Base-by-base conservation (phyloP, 208 protist species). In the Novymonas esmeraldas region DNA sequence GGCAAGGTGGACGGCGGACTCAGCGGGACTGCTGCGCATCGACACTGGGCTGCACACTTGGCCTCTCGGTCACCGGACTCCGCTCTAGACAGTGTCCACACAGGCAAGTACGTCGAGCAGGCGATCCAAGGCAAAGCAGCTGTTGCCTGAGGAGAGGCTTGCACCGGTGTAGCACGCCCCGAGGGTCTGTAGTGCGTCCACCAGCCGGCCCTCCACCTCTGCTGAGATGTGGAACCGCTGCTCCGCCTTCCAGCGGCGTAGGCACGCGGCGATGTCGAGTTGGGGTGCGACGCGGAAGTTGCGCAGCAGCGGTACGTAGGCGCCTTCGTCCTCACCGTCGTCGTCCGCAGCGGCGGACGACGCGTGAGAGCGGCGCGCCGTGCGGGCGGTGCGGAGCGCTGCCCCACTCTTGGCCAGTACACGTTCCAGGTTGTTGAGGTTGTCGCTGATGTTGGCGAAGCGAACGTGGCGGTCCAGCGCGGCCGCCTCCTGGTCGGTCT, bases 381-480 rank as follows among this genome's bases (percentile, higher is more conserved):
- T 69, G 4, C 61, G 57, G 9, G 70, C 70, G 1, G 70, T 76
- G 2, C 54, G 60, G 42, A 74, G 45, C 18, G 69, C 69, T 26
- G 52, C 20, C 6, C 38, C 54, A 22, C 60, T 74, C 44, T 68
- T 74, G 31, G 69, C 28, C 36, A 74, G 52, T 22, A 74, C 69
- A 0, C 69, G 69, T 44, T 74, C 69, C 0, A 74, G 60, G 38
- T 60, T 74, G 60, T 74, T 74, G 44, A 74, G 58, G 38, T 74
- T 74, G 16, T 74, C 60, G 45, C 22, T 68, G 41, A 74, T 63
- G 51, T 29, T 61, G 0, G 29, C 52, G 41, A 68, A 74, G 5
- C 50, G 60, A 49, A 74, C 26, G 60, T 74, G 28, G 3, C 60
- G 10, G 1, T 74, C 28, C 36, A 67, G 28, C 34, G 33, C 69